phyloP scores from a whole-genome alignment of 2,329 filamentous ascomycete species.

The Colletotrichum tofieldiae region DNA sequence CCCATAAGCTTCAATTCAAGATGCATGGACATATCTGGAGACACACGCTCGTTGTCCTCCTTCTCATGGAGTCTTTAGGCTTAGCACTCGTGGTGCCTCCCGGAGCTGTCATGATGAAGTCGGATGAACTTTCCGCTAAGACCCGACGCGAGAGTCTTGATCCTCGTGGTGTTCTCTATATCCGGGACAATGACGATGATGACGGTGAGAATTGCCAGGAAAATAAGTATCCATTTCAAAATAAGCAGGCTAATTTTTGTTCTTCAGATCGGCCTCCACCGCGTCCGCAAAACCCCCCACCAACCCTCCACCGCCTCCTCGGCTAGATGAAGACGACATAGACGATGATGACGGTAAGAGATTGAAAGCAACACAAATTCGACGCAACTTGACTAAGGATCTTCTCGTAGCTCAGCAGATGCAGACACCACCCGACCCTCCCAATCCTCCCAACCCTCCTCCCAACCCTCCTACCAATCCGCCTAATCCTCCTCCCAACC shows the following conservation, averaged over 20 bases:
- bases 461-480: not conserved
- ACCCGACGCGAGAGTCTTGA: not conserved
- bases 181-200: slow-evolving; percentile 10
- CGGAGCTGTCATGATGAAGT: not conserved
- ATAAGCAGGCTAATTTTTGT: not conserved
- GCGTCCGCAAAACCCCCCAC: not conserved
- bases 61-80: slow-evolving; percentile 24
- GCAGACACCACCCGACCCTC: not conserved
- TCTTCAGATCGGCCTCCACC: not conserved
- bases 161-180: not conserved
- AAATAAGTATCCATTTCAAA: not conserved
- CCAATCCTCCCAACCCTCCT: not conserved
- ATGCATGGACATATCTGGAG: slow-evolving; percentile 20
- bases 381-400: not conserved
- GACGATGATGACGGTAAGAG: not conserved
- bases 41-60: slow-evolving; percentile 13
- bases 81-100: slow-evolving; percentile 16
- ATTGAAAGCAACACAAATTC: not conserved
- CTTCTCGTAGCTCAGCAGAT: not conserved
- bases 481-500: not conserved
- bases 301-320: not conserved
- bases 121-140: not conserved
- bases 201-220: not conserved
- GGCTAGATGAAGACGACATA: not conserved
- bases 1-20: not conserved